Evolutionary conservation across 352 stramenopile species (phyloP), one percentile per base, ranked within the genome.

Genomic region (Globisporangium radiosum): DNA sequence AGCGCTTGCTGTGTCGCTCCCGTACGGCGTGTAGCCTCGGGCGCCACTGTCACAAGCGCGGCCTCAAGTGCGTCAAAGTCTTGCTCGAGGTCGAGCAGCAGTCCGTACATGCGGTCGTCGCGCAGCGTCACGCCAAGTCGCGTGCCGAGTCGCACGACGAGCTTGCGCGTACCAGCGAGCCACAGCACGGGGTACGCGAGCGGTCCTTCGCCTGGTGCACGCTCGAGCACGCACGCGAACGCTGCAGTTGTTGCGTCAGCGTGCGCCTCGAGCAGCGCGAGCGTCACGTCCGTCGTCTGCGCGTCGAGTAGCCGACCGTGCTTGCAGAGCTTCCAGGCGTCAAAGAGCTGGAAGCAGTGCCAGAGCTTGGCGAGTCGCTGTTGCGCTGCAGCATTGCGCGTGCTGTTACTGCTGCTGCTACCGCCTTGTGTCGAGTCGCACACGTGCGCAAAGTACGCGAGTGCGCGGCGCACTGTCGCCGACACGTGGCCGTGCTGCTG

Each of bases 251-350:
- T 82, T 1, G 69, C 72, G 0, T 85, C 75, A n/a, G 82, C 60
- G 38, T 87, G 79, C 33, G 69, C 47, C 47, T 85, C 76, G 25
- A 93, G 17, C 50, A 93, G 60, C 38, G 49, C 56, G 9, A 78
- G 57, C 15, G 75, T 91, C 49, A 71, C 65, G 0, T 78, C 55
- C 0, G 68, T 80, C 57, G 64, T 78, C 55, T 89, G 81, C 1
- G 71, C 81, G 11, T 93, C 79, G 2, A 90, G 25, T 44, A 91
- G 65, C 10, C 81, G 71, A 0, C 84, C 84, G 19, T 60, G 59
- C 65, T 88, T 90, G 54, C 76, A 75, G n/a, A 91, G 64, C 45
- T 87, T 90, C 72, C 75, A 86, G 66, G 91, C 76, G 56, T 91
- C 79, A 17, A 93, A 63, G 36, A 78, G 62, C 61, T 93, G 81